These are phyloP conservation scores for Stevia rebaudiana DNA, from an alignment of 140 eudicot genomes.

Conservation along the genomic window DNA sequence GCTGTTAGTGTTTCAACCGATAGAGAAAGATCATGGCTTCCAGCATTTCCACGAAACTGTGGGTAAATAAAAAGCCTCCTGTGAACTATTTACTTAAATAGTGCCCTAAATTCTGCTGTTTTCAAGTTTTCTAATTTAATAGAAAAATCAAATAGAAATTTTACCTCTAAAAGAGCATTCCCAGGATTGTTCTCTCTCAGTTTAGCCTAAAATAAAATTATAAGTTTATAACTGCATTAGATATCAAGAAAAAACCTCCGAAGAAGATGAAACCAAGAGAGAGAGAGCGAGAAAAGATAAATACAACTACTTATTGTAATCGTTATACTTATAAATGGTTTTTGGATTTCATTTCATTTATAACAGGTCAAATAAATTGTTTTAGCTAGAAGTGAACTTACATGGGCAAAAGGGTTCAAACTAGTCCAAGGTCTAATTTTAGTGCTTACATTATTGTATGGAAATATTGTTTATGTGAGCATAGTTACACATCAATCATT, in stretches of 20 bases:
- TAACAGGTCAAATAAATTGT: background rate
- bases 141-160: background rate
- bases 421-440: background rate
- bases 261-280: too few species aligned
- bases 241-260: background rate
- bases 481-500: background rate
- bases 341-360: background rate
- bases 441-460: background rate
- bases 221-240: constrained; percentile 19
- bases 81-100: constrained; percentile 22
- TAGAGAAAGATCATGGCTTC: constrained; percentile 88
- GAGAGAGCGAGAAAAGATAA: too few species aligned
- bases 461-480: background rate
- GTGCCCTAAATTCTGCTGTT: constrained; percentile 9
- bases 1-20: constrained; percentile 83
- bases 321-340: background rate
- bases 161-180: constrained; percentile 91
- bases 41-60: constrained; percentile 98
- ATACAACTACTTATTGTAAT: too few species aligned
- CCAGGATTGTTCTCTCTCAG: constrained; percentile 72
- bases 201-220: constrained; percentile 48
- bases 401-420: background rate
- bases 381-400: background rate
- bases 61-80: constrained; percentile 28
- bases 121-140: background rate